phyloP scores from a whole-genome alignment of 164 flowering plant genomes.

The Macadamia integrifolia region DNA sequence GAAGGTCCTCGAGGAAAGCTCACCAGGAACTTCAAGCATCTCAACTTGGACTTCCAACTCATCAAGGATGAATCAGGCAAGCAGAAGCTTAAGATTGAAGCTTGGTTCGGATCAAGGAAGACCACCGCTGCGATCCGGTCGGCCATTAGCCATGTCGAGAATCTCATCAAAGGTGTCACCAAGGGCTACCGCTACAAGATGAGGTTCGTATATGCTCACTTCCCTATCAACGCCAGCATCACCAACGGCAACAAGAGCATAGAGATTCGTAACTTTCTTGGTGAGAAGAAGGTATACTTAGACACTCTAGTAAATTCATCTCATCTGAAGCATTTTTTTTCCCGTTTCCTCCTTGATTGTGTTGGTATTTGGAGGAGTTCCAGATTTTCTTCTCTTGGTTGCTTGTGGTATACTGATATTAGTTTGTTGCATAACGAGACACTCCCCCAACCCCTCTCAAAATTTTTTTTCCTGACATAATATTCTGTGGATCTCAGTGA shows the following conservation, averaged over 20 bases:
- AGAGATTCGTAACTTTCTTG: conserved; percentile 50
- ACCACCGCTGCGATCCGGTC: conserved; percentile 36
- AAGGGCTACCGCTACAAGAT: conserved; percentile 63
- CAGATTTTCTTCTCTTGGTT: too few relatives aligned
- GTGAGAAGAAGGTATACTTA: conserved; percentile 44
- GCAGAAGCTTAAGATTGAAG: conserved; percentile 48
- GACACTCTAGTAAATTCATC: too few relatives aligned
- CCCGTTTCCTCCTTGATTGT: too few relatives aligned
- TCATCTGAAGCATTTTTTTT: too few relatives aligned
- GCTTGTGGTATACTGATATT: too few relatives aligned
- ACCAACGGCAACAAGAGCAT: conserved; percentile 26
- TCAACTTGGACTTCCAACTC: conserved; percentile 57
- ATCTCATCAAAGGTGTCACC: conserved; percentile 61
- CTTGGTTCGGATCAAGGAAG: conserved; percentile 64
- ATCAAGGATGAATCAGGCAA: conserved; percentile 51
- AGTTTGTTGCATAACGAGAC: too few relatives aligned
- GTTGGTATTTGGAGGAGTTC: too few relatives aligned
- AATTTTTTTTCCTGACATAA: too few relatives aligned
- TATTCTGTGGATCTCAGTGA: too few relatives aligned
- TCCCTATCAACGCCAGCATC: conserved; percentile 65
- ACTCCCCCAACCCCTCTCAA: too few relatives aligned
- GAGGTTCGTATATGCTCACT: conserved; percentile 68
- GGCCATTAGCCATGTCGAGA: conserved; percentile 45
- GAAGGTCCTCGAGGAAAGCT: conserved; percentile 65
- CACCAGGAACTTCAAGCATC: conserved; percentile 53